These are phyloP conservation scores for Elsinoe perseae DNA, from an alignment of 2,329 filamentous ascomycete genomes.

Conservation along the genomic window DNA sequence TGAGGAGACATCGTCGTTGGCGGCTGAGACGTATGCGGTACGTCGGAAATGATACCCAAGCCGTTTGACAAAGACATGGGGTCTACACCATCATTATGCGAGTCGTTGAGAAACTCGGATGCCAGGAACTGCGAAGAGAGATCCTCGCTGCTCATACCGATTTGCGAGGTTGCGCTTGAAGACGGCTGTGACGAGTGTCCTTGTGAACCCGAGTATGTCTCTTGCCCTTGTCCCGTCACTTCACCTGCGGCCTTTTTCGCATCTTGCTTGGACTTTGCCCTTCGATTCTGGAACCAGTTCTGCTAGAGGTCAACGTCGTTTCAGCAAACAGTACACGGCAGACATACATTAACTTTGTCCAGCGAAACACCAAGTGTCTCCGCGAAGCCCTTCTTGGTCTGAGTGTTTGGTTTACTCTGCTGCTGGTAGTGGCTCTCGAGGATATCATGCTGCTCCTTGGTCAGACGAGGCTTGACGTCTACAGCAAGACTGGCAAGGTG, in stretches of 20 bases:
- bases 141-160: slow-evolving; percentile 26
- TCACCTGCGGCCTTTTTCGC: slow-evolving; percentile 37
- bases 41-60: slow-evolving; percentile 13
- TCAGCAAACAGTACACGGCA: neutral
- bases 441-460: slow-evolving; percentile 47
- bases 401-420: slow-evolving; percentile 44
- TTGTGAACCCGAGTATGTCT: neutral
- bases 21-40: neutral
- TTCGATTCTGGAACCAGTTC: slow-evolving; percentile 49
- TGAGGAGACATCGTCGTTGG: slow-evolving; percentile 15
- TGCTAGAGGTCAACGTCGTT: slow-evolving; percentile 30
- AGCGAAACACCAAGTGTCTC: slow-evolving; percentile 41
- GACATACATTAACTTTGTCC: slow-evolving; percentile 47
- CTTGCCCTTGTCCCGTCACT: slow-evolving; percentile 4
- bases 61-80: slow-evolving; percentile 18
- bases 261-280: slow-evolving; percentile 48
- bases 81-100: slow-evolving; percentile 21
- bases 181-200: slow-evolving; percentile 6
- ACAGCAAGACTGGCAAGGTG: slow-evolving; percentile 22
- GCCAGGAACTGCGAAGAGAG: slow-evolving; percentile 27
- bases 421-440: slow-evolving; percentile 43
- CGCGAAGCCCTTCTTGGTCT: slow-evolving; percentile 44
- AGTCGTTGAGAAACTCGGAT: slow-evolving; percentile 27
- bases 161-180: slow-evolving; percentile 15
- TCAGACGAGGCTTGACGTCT: slow-evolving; percentile 45